Evolutionary conservation across 73 alveolate species (phyloP).

Genomic region (Durusdinium trenchii): DNA sequence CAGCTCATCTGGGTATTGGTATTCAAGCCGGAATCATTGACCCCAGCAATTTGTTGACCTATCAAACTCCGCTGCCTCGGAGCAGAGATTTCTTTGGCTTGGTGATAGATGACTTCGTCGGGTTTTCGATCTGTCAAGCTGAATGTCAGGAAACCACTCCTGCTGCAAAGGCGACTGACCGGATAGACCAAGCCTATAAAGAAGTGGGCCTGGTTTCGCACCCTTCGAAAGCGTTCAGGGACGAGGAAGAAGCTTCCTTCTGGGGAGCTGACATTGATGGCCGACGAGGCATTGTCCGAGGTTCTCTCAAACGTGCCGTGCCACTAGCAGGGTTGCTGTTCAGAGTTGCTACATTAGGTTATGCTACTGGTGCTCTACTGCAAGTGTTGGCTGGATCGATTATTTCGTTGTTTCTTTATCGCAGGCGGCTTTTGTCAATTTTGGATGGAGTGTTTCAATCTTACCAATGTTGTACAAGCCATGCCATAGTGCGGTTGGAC

Average conservation of each 20-base stretch:
- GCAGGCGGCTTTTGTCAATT: slow-evolving; percentile 29
- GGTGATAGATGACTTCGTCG: slow-evolving; percentile 31
- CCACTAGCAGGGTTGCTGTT: background rate
- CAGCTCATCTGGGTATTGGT: background rate
- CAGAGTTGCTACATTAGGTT: background rate
- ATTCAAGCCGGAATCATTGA: background rate
- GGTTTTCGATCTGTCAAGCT: background rate
- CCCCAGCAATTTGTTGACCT: background rate
- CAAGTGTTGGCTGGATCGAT: background rate
- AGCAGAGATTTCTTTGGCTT: background rate
- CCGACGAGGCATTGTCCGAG: background rate
- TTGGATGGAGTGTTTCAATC: background rate
- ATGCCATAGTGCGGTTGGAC: background rate
- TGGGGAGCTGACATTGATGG: slow-evolving; percentile 44
- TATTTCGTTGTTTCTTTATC: slow-evolving; percentile 20
- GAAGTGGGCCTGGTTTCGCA: background rate
- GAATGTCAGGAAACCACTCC: background rate
- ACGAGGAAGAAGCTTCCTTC: background rate
- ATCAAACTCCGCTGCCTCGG: slow-evolving; percentile 7
- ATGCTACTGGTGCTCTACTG: background rate
- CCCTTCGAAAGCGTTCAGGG: slow-evolving; percentile 2
- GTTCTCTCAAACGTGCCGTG: background rate
- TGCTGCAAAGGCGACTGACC: background rate
- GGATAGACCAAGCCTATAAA: background rate
- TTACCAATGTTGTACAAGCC: background rate